These are phyloP conservation scores for Sporothrix mexicana DNA, from an alignment of 2,329 filamentous ascomycete species.

Conservation along the genomic window DNA sequence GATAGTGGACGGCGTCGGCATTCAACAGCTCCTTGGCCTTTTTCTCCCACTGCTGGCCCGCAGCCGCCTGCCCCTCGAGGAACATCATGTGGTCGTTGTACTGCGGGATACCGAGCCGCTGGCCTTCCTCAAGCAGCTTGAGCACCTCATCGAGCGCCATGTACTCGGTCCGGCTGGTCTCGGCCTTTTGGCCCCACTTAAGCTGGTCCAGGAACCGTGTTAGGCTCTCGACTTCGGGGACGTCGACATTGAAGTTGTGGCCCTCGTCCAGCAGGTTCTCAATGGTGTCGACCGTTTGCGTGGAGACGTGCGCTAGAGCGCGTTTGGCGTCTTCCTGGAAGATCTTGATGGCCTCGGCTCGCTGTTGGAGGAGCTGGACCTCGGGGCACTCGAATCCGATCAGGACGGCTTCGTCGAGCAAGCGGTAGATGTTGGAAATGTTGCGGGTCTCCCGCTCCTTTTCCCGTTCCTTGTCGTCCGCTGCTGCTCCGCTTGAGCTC, in stretches of 20 bases:
- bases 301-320: slow-evolving; percentile 70
- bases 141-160: slow-evolving; percentile 79
- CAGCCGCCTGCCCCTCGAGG: slow-evolving; percentile 75
- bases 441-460: slow-evolving; percentile 90
- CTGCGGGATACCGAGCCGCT: slow-evolving; percentile 75
- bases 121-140: slow-evolving; percentile 77
- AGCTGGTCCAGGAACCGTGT: slow-evolving; percentile 82
- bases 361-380: slow-evolving; percentile 82
- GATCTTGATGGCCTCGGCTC: slow-evolving; percentile 79
- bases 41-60: slow-evolving; percentile 86
- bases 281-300: slow-evolving; percentile 73
- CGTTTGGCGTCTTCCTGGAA: slow-evolving; percentile 79
- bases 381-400: slow-evolving; percentile 94
- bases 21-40: slow-evolving; percentile 92
- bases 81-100: slow-evolving; percentile 80
- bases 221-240: slow-evolving; percentile 83
- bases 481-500: slow-evolving; percentile 47
- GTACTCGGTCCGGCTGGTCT: slow-evolving; percentile 65
- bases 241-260: slow-evolving; percentile 86
- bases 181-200: slow-evolving; percentile 84
- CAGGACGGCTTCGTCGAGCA: slow-evolving; percentile 81
- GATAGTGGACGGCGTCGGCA: slow-evolving; percentile 91
- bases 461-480: slow-evolving; percentile 42
- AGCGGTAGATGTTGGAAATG: slow-evolving; percentile 83
- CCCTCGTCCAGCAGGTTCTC: slow-evolving; percentile 92